phyloP scores from a whole-genome alignment of 2,329 filamentous ascomycete genomes.

The Epichloe uncinata region DNA sequence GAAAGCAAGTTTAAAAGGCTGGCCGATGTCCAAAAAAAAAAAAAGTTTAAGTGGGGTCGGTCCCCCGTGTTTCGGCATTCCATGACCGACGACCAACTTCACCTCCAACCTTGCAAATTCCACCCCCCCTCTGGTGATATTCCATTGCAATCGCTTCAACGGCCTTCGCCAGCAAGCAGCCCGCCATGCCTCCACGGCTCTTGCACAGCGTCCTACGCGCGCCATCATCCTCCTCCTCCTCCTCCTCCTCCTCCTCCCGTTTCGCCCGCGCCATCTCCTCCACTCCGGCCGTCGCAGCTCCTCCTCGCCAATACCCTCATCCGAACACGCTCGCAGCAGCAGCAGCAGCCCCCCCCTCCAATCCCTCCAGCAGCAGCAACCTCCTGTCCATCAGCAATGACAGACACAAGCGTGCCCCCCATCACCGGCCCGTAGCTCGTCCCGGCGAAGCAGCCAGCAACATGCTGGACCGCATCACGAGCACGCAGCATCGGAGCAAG shows the following conservation, averaged over 20 bases:
- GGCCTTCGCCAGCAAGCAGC: not conserved
- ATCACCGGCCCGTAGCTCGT: not conserved
- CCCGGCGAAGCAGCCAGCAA: slow-evolving; percentile 15
- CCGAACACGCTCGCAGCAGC: not conserved
- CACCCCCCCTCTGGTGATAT: not conserved
- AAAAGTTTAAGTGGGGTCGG: no score
- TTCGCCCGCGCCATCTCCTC: slow-evolving; percentile 18
- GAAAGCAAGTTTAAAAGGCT: no score
- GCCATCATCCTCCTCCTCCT: not conserved
- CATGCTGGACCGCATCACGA: slow-evolving; percentile 16
- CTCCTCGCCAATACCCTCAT: slow-evolving; percentile 11
- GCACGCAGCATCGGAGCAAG: slow-evolving; percentile 23
- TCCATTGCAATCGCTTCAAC: not conserved
- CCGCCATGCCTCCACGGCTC: slow-evolving; percentile 29
- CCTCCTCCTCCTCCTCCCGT: slow-evolving; percentile 1
- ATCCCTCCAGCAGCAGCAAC: slow-evolving; percentile 7
- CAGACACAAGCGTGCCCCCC: slow-evolving; percentile 7
- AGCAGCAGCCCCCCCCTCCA: not conserved
- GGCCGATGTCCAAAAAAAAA: no score
- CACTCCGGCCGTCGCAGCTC: slow-evolving; percentile 12
- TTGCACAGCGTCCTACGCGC: slow-evolving; percentile 14
- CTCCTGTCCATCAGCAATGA: slow-evolving; percentile 12
- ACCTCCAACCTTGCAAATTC: not conserved
- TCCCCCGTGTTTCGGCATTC: no score
- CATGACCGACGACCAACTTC: no score